phyloP scores from a whole-genome alignment of 2,329 filamentous ascomycete genomes.

The Aspergillus intermedius region DNA sequence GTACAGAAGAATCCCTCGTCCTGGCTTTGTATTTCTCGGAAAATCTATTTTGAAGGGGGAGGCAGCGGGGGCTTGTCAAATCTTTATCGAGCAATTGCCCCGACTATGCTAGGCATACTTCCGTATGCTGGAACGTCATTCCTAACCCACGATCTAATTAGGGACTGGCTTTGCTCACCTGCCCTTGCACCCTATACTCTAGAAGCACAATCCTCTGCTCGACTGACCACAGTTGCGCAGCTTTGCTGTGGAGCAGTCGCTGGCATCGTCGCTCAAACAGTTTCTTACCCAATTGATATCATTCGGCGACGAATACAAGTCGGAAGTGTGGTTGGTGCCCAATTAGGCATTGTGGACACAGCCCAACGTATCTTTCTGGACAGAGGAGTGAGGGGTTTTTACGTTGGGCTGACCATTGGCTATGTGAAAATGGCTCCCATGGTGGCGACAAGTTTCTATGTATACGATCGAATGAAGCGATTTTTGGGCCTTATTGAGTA shows the following conservation, averaged over 20 bases:
- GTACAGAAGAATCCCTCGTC: background rate
- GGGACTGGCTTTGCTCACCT: background rate
- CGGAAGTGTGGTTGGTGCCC: background rate
- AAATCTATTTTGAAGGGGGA: background rate
- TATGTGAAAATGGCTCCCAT: constrained; percentile 1
- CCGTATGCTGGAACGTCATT: constrained; percentile 1
- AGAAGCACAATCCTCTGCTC: background rate
- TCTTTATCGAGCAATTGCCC: background rate
- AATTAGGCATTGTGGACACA: background rate
- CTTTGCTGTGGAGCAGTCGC: background rate
- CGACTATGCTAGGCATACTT: background rate
- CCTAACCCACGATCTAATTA: background rate
- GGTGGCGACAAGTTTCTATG: constrained; percentile 1
- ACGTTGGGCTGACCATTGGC: background rate
- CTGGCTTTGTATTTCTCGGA: background rate
- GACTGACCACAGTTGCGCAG: background rate
- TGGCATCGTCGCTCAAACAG: background rate
- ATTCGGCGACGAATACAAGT: background rate
- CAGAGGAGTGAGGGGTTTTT: background rate
- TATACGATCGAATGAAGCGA: background rate
- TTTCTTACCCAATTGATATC: background rate
- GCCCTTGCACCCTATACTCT: background rate
- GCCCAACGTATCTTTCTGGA: background rate
- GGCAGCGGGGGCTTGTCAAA: background rate
- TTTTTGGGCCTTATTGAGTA: background rate